Conservation (phyloP, 2,329 filamentous ascomycete species). For the Colletotrichum sp. region DNA sequence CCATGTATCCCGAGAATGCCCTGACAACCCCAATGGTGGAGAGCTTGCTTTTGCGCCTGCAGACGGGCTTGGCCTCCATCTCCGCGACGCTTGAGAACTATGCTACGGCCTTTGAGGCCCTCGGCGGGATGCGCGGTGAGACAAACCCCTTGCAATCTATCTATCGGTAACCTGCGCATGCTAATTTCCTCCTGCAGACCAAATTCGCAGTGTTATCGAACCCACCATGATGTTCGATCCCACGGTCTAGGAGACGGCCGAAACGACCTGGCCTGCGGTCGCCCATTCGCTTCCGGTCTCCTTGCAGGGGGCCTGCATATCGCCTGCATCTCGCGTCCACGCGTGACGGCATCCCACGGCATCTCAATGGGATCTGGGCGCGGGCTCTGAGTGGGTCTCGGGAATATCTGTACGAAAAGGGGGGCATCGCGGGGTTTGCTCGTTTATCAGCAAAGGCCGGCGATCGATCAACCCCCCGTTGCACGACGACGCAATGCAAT, state of each 20-base stretch:
- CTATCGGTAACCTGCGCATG: not conserved
- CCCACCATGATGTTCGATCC: constrained; percentile 25
- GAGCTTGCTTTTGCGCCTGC: constrained; percentile 43
- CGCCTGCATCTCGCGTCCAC: not conserved
- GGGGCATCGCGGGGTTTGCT: constrained; percentile 13
- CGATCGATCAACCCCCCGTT: not conserved
- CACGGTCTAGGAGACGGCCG: not conserved
- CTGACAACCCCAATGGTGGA: constrained; percentile 31
- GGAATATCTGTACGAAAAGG: not conserved
- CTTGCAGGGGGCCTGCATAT: not conserved
- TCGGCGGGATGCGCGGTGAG: constrained; percentile 50
- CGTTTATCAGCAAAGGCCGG: constrained; percentile 19
- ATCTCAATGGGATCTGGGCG: not conserved
- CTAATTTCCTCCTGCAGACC: constrained; percentile 24
- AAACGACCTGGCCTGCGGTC: not conserved
- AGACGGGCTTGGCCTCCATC: constrained; percentile 46
- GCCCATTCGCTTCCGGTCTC: not conserved
- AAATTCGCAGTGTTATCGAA: constrained; percentile 28
- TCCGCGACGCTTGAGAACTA: constrained; percentile 48
- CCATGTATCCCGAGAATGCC: constrained; percentile 34
- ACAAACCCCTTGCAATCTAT: not conserved
- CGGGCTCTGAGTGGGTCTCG: constrained; percentile 9
- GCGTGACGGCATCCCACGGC: not conserved
- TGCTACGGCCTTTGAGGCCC: constrained; percentile 47
- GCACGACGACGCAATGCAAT: not conserved